Evolutionary conservation across 306 rosid species (phyloP).

Genomic region (Pyrus betulifolia): DNA sequence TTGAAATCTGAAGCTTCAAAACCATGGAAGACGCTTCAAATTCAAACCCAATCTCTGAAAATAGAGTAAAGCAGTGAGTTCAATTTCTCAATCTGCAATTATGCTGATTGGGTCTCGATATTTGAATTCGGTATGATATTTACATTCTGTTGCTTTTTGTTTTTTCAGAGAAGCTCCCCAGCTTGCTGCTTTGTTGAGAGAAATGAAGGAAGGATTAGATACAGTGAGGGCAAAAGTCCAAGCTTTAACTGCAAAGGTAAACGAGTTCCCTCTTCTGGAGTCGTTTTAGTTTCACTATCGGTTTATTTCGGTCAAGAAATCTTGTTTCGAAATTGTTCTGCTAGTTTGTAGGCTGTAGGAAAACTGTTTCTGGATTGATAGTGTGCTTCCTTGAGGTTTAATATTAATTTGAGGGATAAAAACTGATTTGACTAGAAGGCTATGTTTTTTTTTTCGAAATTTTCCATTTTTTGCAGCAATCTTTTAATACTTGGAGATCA

Average conservation of each 20-base stretch:
- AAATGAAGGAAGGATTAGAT: slow-evolving; percentile 82
- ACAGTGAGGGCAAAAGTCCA: slow-evolving; percentile 49
- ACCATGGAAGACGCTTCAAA: neutral
- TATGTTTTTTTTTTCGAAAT: neutral
- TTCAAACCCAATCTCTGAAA: neutral
- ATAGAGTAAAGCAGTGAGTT: neutral
- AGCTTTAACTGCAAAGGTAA: slow-evolving; percentile 62
- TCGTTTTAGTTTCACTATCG: neutral
- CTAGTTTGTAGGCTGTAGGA: neutral
- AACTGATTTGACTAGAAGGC: neutral
- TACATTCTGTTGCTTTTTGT: neutral
- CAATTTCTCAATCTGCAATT: neutral
- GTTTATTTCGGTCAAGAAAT: neutral
- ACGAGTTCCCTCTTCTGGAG: neutral
- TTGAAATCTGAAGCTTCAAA: neutral
- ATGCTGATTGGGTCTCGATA: neutral
- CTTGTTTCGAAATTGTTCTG: neutral
- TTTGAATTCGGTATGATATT: neutral
- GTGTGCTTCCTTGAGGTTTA: neutral
- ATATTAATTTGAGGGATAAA: neutral
- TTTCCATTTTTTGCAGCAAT: neutral
- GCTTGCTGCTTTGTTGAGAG: slow-evolving; percentile 52
- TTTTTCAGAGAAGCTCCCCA: slow-evolving; percentile 18
- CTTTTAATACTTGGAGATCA: neutral
- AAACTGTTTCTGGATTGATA: neutral